Evolutionary conservation across 306 rosid genomes (phyloP), one percentile per base, ranked within the genome.

Genomic region (Lupinus albus): DNA sequence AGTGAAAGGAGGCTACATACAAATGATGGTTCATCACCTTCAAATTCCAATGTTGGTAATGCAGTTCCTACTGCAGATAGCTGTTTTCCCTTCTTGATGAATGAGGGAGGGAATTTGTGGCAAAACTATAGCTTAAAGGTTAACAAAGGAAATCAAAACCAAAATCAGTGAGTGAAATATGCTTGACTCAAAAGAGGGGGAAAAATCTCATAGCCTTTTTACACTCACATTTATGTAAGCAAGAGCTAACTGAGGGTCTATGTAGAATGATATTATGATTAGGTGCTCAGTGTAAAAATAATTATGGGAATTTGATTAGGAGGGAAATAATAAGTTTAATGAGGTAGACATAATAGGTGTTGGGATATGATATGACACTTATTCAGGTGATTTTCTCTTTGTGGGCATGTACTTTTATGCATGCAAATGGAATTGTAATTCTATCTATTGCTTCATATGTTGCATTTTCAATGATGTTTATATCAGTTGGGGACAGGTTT

Each of bases 51-150:
- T 67, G 87, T 76, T 36, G 80, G 81, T 2, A 80, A 76, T 61
- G 76, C 68, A 32, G 87, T 76, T 70, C 80, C 76, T 0, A 64
- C 68, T 64, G 1, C 30, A 0, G 90, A 90, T 8, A 82, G 53
- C 58, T 86, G 97, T 28, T 94, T 90, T 75, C 91, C 91, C 6
- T 94, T 94, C 78, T 78, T 94, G 78, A 82, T 94, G 81, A 76
- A 76, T 16, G 95, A 94, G 33, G 95, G 95, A 36, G 97, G 91
- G 11, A 87, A 68, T 55, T 85, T 94, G 80, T 94, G 97, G 99
- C 96, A 94, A 51, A 94, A 80, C 67, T 91, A 87, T 71, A 88
- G 84, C 45, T 63, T 90, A 41, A 94, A 90, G 88, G 81, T 88
- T 77, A 85, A 72, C 77, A 85, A 87, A 41, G 78, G 80, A 75